Evolutionary conservation across 352 stramenopile species (phyloP).

Genomic region (Globisporangium parvum): DNA sequence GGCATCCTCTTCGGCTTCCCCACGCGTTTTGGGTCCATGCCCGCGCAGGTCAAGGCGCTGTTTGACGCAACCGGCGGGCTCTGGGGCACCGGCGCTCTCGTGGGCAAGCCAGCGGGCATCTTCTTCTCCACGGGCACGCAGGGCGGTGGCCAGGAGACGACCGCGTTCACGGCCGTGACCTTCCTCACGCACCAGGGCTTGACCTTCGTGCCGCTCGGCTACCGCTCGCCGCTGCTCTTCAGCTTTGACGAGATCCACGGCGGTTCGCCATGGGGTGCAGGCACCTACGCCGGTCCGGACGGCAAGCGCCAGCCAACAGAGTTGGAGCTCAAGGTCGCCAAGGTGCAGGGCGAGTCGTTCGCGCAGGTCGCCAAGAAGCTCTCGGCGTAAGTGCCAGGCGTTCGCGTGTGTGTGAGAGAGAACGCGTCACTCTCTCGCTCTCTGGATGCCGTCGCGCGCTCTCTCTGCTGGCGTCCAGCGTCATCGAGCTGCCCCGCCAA

Average conservation of each 20-base stretch:
- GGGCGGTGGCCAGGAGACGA: slow-evolving; percentile 88
- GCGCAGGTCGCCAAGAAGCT: slow-evolving; percentile 81
- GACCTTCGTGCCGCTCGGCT: slow-evolving; percentile 88
- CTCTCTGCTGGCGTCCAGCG: too few species aligned
- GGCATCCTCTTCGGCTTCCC: too few species aligned
- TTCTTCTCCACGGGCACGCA: slow-evolving; percentile 83
- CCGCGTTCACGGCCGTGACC: slow-evolving; percentile 69
- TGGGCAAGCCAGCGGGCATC: slow-evolving; percentile 84
- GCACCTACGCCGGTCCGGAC: slow-evolving; percentile 76
- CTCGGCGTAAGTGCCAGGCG: slow-evolving; percentile 14
- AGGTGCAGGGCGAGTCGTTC: slow-evolving; percentile 83
- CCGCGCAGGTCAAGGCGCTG: slow-evolving; percentile 88
- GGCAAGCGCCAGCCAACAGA: slow-evolving; percentile 75
- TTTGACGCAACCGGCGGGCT: slow-evolving; percentile 84
- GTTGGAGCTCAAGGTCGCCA: slow-evolving; percentile 73
- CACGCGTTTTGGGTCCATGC: too few species aligned
- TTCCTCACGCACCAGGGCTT: slow-evolving; percentile 89
- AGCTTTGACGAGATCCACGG: slow-evolving; percentile 80
- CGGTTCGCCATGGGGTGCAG: slow-evolving; percentile 73
- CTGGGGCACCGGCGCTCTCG: slow-evolving; percentile 74
- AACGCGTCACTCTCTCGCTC: background rate
- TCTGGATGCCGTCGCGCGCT: background rate
- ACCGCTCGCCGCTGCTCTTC: slow-evolving; percentile 51
- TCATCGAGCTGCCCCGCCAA: too few species aligned
- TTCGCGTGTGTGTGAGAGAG: background rate